Base-by-base conservation (phyloP, 805 yeast species). In the Candida insectorum region DNA sequence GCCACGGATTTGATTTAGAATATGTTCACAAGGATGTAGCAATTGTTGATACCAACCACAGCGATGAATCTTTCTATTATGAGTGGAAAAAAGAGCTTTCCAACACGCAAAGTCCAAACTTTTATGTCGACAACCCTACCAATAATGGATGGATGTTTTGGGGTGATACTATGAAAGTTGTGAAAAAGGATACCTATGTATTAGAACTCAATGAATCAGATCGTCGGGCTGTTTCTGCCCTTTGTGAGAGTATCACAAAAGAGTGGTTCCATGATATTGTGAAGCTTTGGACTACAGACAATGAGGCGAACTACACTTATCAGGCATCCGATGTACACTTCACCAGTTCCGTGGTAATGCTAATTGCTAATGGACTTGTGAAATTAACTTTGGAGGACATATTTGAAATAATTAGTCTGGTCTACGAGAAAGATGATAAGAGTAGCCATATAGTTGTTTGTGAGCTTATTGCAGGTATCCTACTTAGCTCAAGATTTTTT, bases 61-160 rank as follows among this genome's bases (percentile, higher is more conserved):
- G 40, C 10, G 56, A 60, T 40, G 38, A 41, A 9, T 56, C 65
- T 1, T 79, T 67, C 45, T 52, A 51, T 2, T 55, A 57, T 0
- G 42, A 37, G 2, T 83, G 81, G 64, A 52, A 56, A 26, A 37
- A 48, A 4, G 93, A 84, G 44, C 59, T 82, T 64, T 48, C 51
- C 8, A 75, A 75, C 40, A 55, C 62, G 10, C 54, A 60, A 0
- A 36, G 55, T 15, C 83, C 84, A 1, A 44, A 43, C 1, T 80
- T 65, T 43, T 86, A 59, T 47, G 65, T 81, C 43, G 88, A 82
- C 47, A 70, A 71, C 19, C 73, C 71, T 33, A 60, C 72, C 2
- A 69, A 64, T 48, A 60, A 64, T 6, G 93, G 95, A 0, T 83
- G 88, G 77, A 56, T 84, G 6, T 81, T 82, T 32, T 86, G 96